Evolutionary conservation across 2,329 filamentous ascomycete species (phyloP).

Genomic region (Zarea fungicola): DNA sequence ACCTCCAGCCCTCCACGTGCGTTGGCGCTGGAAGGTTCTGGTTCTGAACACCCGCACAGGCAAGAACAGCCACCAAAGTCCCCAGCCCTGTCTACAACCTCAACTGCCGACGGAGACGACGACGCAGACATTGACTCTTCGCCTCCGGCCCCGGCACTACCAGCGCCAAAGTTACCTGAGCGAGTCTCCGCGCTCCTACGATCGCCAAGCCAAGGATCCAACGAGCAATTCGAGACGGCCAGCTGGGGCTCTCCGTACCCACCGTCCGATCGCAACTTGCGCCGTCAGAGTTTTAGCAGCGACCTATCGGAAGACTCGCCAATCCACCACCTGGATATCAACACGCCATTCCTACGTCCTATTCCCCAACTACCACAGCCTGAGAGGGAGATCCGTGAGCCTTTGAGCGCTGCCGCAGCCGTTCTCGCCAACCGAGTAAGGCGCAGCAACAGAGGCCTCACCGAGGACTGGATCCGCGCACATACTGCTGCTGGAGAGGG

Average conservation of each 20-base stretch:
- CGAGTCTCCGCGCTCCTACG: slow-evolving; percentile 50
- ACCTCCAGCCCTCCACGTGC: slow-evolving; percentile 53
- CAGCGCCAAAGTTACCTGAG: slow-evolving; percentile 52
- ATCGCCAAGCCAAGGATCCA: slow-evolving; percentile 40
- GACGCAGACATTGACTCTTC: slow-evolving; percentile 50
- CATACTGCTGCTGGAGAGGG: slow-evolving; percentile 69
- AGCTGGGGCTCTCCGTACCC: slow-evolving; percentile 93
- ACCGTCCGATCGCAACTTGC: slow-evolving; percentile 50
- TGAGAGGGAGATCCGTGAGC: slow-evolving; percentile 30
- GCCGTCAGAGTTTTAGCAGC: slow-evolving; percentile 50
- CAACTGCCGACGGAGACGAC: slow-evolving; percentile 50
- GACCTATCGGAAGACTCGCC: slow-evolving; percentile 55
- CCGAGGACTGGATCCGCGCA: slow-evolving; percentile 81
- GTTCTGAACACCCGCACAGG: slow-evolving; percentile 34
- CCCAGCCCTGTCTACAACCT: slow-evolving; percentile 56
- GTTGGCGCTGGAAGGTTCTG: slow-evolving; percentile 53
- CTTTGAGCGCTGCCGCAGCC: slow-evolving; percentile 52
- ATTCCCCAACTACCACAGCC: slow-evolving; percentile 40
- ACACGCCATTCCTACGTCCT: slow-evolving; percentile 57
- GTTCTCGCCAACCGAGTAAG: slow-evolving; percentile 60
- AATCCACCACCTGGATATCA: slow-evolving; percentile 56
- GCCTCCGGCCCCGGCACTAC: slow-evolving; percentile 54
- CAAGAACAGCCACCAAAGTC: slow-evolving; percentile 40
- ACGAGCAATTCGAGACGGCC: slow-evolving; percentile 57
- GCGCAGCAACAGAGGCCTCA: slow-evolving; percentile 58